Percentiles rank a stretch among this genome's conserved stretches.
Conservation (phyloP, 305 asterid species). For the Solanum hybrid region DNA sequence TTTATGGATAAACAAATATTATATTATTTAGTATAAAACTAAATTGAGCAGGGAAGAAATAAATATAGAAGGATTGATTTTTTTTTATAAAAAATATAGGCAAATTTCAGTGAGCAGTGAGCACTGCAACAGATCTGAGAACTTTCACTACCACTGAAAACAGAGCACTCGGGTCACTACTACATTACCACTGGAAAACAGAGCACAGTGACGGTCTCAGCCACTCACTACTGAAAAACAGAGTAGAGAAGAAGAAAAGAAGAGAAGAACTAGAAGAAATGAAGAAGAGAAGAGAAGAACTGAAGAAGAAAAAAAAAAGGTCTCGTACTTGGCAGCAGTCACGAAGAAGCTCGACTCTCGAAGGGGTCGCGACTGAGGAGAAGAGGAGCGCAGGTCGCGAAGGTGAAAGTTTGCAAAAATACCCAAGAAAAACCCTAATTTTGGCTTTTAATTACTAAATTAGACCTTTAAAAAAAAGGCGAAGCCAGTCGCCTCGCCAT, state of each 20-base stretch:
- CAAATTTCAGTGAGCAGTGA: not conserved
- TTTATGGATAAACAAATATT: too few relatives aligned
- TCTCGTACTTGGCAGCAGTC: not conserved
- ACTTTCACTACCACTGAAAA: not conserved
- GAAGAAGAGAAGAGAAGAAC: not conserved
- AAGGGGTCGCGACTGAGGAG: not conserved
- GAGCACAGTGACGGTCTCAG: not conserved
- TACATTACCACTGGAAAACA: not conserved
- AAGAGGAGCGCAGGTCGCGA: not conserved
- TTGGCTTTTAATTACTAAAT: not conserved
- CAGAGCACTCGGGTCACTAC: not conserved
- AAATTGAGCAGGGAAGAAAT: too few relatives aligned
- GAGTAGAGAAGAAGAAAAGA: not conserved
- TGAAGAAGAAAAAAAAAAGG: not conserved
- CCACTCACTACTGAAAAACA: not conserved
- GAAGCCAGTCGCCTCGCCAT: not conserved
- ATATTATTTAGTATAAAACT: too few relatives aligned
- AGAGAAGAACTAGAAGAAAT: not conserved
- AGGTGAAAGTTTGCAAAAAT: not conserved
- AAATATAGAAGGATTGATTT: not conserved
- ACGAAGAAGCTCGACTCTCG: not conserved
- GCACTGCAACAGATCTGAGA: not conserved
- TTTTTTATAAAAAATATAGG: not conserved
- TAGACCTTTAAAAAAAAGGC: not conserved
- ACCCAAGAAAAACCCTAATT: not conserved